Evolutionary conservation across 2,329 filamentous ascomycete species (phyloP).

Genomic region (Ophioceras dolichostomum): DNA sequence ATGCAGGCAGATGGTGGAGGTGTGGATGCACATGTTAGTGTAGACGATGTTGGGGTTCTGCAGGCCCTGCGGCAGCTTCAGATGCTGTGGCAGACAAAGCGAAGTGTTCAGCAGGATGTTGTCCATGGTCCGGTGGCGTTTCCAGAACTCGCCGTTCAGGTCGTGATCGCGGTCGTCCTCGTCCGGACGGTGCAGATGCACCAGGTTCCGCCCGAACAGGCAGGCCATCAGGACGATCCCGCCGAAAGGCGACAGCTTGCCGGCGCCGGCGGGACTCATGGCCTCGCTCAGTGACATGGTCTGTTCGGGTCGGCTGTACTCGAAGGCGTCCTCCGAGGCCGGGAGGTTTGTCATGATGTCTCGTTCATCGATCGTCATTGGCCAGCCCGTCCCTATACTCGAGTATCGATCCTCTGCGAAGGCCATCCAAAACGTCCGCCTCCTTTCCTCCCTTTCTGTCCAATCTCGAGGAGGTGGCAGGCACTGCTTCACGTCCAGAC

Average conservation of each 20-base stretch:
- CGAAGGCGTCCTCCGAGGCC: conserved; percentile 70
- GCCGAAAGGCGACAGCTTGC: conserved; percentile 64
- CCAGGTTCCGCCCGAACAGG: conserved; percentile 80
- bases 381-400: conserved; percentile 95
- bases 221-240: conserved; percentile 77
- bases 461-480: conserved; percentile 78
- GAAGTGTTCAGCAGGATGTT: conserved; percentile 82
- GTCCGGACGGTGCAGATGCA: conserved; percentile 81
- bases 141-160: conserved; percentile 92
- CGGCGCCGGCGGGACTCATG: conserved; percentile 58
- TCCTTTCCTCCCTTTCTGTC: conserved; percentile 84
- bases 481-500: conserved; percentile 86
- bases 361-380: conserved; percentile 82
- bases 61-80: conserved; percentile 69
- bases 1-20: conserved; percentile 92
- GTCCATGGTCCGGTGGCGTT: conserved; percentile 78
- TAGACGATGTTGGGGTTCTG: conserved; percentile 79
- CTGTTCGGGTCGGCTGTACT: conserved; percentile 63
- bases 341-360: conserved; percentile 86
- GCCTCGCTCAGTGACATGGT: conserved; percentile 59
- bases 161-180: conserved; percentile 73
- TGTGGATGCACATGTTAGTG: conserved; percentile 93
- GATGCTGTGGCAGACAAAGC: conserved; percentile 64
- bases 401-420: conserved; percentile 87
- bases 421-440: conserved; percentile 89